Evolutionary conservation across 345 rosid genomes (phyloP).

Genomic region (Cardamine resedifolia): DNA sequence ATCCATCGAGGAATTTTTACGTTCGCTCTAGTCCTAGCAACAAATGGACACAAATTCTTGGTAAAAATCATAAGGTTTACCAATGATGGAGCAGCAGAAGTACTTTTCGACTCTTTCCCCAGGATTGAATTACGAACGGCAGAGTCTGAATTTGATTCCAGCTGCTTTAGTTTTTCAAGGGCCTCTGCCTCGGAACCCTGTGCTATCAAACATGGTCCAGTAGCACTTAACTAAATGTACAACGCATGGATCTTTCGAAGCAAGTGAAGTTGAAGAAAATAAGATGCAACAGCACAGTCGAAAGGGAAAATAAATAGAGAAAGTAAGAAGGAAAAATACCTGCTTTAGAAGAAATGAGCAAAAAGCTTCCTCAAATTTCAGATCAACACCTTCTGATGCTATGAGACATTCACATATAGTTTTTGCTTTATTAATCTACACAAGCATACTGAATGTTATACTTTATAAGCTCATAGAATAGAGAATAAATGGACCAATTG

Average conservation of each 20-base stretch:
- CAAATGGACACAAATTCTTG: constrained; percentile 5
- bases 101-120: constrained; percentile 55
- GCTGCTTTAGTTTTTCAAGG: constrained; percentile 66
- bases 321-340: constrained; percentile 45
- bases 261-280: constrained; percentile 12
- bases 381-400: constrained; percentile 78
- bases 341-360: constrained; percentile 85
- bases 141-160: constrained; percentile 60
- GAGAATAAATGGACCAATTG: constrained; percentile 2
- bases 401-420: constrained; percentile 75
- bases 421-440: constrained; percentile 80
- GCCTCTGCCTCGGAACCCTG: constrained; percentile 79
- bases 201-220: constrained; percentile 40
- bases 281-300: constrained; percentile 7
- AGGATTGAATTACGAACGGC: constrained; percentile 48
- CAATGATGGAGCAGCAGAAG: constrained; percentile 54
- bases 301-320: not conserved
- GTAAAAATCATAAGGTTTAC: constrained; percentile 41
- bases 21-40: constrained; percentile 15
- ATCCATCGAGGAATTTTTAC: not conserved
- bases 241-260: constrained; percentile 15
- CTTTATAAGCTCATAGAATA: constrained; percentile 9
- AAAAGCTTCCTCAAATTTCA: constrained; percentile 85
- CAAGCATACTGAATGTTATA: constrained; percentile 32
- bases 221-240: constrained; percentile 31